Conservation (phyloP, 345 rosid species). For the Chamaenerion angustifolium region DNA sequence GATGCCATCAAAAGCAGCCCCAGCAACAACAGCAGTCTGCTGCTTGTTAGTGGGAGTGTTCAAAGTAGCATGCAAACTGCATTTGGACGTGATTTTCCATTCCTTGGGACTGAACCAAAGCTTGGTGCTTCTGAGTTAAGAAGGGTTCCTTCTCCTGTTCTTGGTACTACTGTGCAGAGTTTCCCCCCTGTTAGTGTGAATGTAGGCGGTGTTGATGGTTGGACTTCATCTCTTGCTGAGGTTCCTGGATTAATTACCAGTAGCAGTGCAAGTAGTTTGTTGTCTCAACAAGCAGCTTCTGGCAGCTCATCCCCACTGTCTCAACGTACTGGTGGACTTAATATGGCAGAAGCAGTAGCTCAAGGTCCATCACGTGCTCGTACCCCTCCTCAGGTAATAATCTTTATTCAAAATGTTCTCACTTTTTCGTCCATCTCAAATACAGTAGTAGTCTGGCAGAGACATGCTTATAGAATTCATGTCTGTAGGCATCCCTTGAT, state of each 20-base stretch:
- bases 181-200: conserved; percentile 31
- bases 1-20: conserved; percentile 22
- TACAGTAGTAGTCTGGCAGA: background rate
- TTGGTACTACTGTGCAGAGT: conserved; percentile 32
- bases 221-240: conserved; percentile 71
- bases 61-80: conserved; percentile 19
- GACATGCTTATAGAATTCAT: background rate
- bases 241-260: conserved; percentile 34
- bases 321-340: conserved; percentile 27
- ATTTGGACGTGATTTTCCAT: conserved; percentile 63
- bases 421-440: background rate
- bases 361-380: conserved; percentile 48
- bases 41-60: conserved; percentile 16
- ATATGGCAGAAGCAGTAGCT: conserved; percentile 80
- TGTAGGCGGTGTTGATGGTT: conserved; percentile 31
- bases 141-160: conserved; percentile 51
- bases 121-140: conserved; percentile 31
- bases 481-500: conserved; percentile 38
- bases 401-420: background rate
- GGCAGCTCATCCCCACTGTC: conserved; percentile 16
- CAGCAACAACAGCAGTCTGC: conserved; percentile 19
- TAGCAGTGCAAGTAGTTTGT: conserved; percentile 14
- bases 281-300: conserved; percentile 19
- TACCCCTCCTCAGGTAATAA: conserved; percentile 50
- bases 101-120: conserved; percentile 42